Base-by-base conservation (phyloP, 1,284 basidiomycete genomes). In the Trametes hirsuta region DNA sequence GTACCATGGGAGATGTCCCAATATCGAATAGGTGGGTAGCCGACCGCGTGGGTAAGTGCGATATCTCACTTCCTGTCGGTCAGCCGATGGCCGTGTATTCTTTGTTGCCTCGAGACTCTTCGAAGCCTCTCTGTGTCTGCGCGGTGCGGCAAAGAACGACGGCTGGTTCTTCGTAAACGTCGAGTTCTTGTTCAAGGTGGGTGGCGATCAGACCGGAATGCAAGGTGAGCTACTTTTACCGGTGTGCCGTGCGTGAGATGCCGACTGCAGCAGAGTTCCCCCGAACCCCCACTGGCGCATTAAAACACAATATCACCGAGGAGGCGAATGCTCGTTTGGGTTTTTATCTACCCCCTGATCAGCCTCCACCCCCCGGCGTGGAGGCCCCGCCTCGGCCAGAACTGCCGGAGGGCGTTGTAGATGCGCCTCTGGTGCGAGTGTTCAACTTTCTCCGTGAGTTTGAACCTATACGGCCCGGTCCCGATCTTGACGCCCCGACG, bases 91-190 rank as follows among this genome's bases (percentile, higher is more conserved):
- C 6, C 85, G 93, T 53, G 93, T 87, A 3, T 84, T 84, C 68
- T 95, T 97, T 68, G 83, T 79, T 4, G 87, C 87, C 0, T 84
- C 85, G 0, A 83, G 84, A 21, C 76, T 94, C n/a, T 96, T 96
- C 69, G 84, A 90, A 67, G 82, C 84, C 3, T 88, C 88, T 0
- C 72, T 95, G 36, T 93, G 88, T 62, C 77, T 95, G 36, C 79
- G 81, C 37, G 92, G 93, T 6, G 84, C 84, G 4, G 77, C 84
- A 61, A 78, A 78, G 56, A 78, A 83, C 34, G 89, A 91, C 59
- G 84, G 87, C 0, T 95, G 93, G 94, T 94, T 93, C 72, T 88
- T 94, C 68, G 84, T 91, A 9, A 80, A 87, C 63, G 84, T 92
- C 1, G 86, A 88, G 66, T 95, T 70, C 40, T 76, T 91, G 35